Evolutionary conservation across 208 protist genomes (phyloP).

Genomic region (Leishmania mexicana): DNA sequence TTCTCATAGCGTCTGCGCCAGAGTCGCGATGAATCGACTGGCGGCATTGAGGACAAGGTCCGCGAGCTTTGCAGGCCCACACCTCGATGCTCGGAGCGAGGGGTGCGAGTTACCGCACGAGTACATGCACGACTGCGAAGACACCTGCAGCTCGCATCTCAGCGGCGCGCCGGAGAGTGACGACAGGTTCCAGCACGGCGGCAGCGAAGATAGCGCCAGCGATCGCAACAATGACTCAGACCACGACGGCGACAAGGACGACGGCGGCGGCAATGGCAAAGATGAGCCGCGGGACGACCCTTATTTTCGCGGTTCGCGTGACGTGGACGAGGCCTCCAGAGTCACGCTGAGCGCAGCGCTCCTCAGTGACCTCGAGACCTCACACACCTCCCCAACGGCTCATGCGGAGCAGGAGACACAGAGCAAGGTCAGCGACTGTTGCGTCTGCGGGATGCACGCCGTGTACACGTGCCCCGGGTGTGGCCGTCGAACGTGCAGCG

Average conservation of each 20-base stretch:
- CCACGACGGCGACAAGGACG: neutral
- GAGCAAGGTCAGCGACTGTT: conserved; percentile 38
- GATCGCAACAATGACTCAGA: neutral
- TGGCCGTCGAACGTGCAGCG: conserved; percentile 67
- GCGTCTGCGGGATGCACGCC: conserved; percentile 55
- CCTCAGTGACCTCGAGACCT: conserved; percentile 29
- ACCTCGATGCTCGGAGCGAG: neutral
- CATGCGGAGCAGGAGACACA: neutral
- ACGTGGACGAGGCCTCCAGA: neutral
- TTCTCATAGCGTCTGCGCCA: neutral
- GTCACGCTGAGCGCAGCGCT: conserved; percentile 32
- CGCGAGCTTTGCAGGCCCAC: neutral
- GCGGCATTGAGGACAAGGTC: too few species aligned
- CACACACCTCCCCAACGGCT: conserved; percentile 5
- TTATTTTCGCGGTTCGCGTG: neutral
- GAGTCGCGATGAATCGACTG: neutral
- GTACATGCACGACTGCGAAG: neutral
- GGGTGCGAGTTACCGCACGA: neutral
- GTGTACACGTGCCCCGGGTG: conserved; percentile 85
- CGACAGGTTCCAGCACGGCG: neutral
- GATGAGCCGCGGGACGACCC: neutral
- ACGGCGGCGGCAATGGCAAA: neutral
- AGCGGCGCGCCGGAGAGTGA: neutral
- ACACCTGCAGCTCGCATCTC: neutral
- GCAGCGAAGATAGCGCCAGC: neutral